A percentile compares a stretch with the other conserved stretches of the same genome.
Conservation (phyloP, 2,329 filamentous ascomycete species). For the Xylaria polymorpha region DNA sequence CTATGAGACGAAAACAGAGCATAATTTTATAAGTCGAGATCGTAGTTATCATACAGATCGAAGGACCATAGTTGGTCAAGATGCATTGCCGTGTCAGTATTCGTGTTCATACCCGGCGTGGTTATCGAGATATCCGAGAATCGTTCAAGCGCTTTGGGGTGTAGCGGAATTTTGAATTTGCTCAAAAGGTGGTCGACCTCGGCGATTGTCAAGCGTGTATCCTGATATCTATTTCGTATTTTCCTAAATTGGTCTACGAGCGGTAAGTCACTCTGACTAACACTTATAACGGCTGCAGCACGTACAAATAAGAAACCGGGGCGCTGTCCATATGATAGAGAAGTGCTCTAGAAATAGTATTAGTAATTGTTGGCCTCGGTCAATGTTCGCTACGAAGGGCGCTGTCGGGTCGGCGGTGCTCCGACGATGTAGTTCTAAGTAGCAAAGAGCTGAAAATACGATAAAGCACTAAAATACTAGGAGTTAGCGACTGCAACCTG, state of each 20-base stretch:
- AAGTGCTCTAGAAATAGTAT: conserved; percentile 44
- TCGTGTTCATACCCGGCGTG: conserved; percentile 5
- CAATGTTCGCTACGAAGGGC: conserved; percentile 28
- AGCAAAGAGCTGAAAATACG: conserved; percentile 46
- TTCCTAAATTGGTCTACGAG: conserved; percentile 36
- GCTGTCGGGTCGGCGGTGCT: conserved; percentile 29
- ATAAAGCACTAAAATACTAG: conserved; percentile 44
- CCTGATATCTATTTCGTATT: conserved; percentile 19
- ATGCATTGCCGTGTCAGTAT: conserved; percentile 11
- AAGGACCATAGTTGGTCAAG: conserved; percentile 37
- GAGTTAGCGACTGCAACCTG: background rate
- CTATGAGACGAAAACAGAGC: background rate
- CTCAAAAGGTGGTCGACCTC: conserved; percentile 39
- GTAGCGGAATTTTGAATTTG: conserved; percentile 41
- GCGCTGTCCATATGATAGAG: conserved; percentile 42
- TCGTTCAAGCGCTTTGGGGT: conserved; percentile 38
- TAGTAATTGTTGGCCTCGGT: conserved; percentile 37
- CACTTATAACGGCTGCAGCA: background rate
- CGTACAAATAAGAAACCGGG: conserved; percentile 43
- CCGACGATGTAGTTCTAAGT: conserved; percentile 49
- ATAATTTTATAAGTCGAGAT: conserved; percentile 3
- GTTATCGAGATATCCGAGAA: conserved; percentile 9
- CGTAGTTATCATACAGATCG: conserved; percentile 16
- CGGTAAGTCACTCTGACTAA: conserved; percentile 14
- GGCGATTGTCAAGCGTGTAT: conserved; percentile 33